Evolutionary conservation across 164 flowering plant genomes (phyloP).

Genomic region (Magnolia changhungtana): DNA sequence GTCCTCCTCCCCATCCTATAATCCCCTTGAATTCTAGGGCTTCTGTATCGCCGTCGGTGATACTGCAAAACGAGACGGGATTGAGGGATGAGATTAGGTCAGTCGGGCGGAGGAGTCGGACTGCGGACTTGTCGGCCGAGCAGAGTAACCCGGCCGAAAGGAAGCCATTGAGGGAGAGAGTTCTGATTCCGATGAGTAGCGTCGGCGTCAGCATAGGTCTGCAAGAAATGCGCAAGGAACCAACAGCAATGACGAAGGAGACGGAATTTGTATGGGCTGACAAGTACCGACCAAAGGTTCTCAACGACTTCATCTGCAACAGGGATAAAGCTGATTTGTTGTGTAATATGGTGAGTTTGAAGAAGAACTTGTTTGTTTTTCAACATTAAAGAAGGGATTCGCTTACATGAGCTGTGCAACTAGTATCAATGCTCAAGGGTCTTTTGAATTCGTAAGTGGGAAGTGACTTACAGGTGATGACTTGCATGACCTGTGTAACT

Average conservation of each 20-base stretch:
- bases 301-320: constrained; percentile 62
- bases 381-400: too few species aligned
- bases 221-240: not conserved
- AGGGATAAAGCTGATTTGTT: constrained; percentile 32
- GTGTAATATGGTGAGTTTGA: constrained; percentile 31
- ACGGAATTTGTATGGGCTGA: constrained; percentile 44
- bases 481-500: too few species aligned
- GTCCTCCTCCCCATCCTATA: too few species aligned
- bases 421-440: too few species aligned
- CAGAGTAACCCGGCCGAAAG: not conserved
- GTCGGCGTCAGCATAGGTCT: too few species aligned
- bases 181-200: not conserved
- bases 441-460: too few species aligned
- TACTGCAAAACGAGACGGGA: constrained; percentile 1
- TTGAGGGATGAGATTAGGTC: not conserved
- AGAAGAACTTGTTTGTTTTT: not conserved
- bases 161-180: constrained; percentile 71
- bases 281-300: constrained; percentile 37
- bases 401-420: too few species aligned
- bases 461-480: too few species aligned
- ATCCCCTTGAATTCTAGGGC: not conserved
- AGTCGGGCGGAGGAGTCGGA: not conserved
- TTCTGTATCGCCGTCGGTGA: too few species aligned
- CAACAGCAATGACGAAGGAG: not conserved
- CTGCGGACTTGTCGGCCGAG: too few species aligned